phyloP scores from a whole-genome alignment of 345 rosid species.

The Excoecaria cochinchinensis region DNA sequence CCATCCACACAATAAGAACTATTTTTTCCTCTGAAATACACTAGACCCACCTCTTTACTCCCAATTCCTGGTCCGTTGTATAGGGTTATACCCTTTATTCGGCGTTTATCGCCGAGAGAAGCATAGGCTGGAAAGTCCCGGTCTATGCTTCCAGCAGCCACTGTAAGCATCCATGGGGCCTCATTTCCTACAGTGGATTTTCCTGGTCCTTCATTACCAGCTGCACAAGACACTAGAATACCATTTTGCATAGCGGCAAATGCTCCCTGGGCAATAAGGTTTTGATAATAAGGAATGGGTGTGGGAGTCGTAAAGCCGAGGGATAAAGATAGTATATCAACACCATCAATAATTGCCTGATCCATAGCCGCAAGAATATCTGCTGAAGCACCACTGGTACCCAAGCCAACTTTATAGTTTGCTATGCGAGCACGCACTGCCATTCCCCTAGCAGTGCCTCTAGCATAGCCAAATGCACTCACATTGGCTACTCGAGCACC shows the following conservation, averaged over 20 bases:
- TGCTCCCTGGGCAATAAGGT: slow-evolving; percentile 61
- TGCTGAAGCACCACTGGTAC: slow-evolving; percentile 67
- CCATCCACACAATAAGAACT: slow-evolving; percentile 59
- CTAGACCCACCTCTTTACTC: slow-evolving; percentile 41
- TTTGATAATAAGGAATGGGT: slow-evolving; percentile 50
- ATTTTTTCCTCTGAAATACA: slow-evolving; percentile 41
- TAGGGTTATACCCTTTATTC: slow-evolving; percentile 56
- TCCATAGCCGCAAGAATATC: slow-evolving; percentile 77
- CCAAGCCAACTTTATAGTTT: slow-evolving; percentile 77
- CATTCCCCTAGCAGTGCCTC: slow-evolving; percentile 15
- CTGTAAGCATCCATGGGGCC: slow-evolving; percentile 41
- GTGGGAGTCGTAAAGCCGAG: slow-evolving; percentile 29
- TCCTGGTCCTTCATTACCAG: slow-evolving; percentile 75
- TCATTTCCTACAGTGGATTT: slow-evolving; percentile 53
- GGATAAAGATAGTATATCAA: slow-evolving; percentile 43
- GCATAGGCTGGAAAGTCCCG: slow-evolving; percentile 75
- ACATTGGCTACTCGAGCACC: slow-evolving; percentile 63
- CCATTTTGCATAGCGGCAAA: slow-evolving; percentile 71
- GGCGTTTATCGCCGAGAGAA: slow-evolving; percentile 42
- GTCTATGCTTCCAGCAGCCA: slow-evolving; percentile 33
- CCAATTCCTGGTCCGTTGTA: slow-evolving; percentile 70
- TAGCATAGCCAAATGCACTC: slow-evolving; percentile 67
- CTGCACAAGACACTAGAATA: slow-evolving; percentile 68
- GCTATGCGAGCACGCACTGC: slow-evolving; percentile 30
- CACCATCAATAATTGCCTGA: no score